These are phyloP conservation scores for Przewalskia tangutica DNA, from an alignment of 257 asterid species.

Conservation along the genomic window DNA sequence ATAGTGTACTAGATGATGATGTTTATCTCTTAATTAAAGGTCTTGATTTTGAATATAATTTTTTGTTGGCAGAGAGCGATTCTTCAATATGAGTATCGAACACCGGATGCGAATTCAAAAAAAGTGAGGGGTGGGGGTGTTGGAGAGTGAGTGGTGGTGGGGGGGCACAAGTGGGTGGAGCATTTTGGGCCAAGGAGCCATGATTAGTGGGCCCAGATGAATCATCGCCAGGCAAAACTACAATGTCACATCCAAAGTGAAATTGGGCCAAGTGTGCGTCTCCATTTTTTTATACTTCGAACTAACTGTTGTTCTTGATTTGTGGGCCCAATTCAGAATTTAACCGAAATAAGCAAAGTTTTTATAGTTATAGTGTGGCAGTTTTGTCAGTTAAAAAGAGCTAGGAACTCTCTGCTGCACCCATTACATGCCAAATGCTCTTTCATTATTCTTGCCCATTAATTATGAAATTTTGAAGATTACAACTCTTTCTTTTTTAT, in stretches of 20 bases:
- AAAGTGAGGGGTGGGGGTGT: background rate
- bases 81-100: no score
- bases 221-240: slow-evolving; percentile 26
- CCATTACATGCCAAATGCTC: slow-evolving; percentile 1
- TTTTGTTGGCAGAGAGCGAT: no score
- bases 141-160: background rate
- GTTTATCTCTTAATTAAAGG: no score
- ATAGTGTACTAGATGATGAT: no score
- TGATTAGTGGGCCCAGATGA: slow-evolving; percentile 47
- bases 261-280: slow-evolving; percentile 28
- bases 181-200: slow-evolving; percentile 34
- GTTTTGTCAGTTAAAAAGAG: slow-evolving; percentile 21
- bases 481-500: background rate
- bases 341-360: background rate
- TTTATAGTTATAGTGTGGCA: slow-evolving; percentile 12
- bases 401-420: background rate
- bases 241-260: slow-evolving; percentile 20
- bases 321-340: slow-evolving; percentile 17
- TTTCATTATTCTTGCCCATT: background rate
- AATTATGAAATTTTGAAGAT: background rate
- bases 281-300: slow-evolving; percentile 28
- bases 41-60: no score
- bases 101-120: no score
- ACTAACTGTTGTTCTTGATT: background rate
- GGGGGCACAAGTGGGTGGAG: slow-evolving; percentile 39